Evolutionary conservation across 2,329 filamentous ascomycete species (phyloP).

Genomic region (Cladosporium cucumerinum): DNA sequence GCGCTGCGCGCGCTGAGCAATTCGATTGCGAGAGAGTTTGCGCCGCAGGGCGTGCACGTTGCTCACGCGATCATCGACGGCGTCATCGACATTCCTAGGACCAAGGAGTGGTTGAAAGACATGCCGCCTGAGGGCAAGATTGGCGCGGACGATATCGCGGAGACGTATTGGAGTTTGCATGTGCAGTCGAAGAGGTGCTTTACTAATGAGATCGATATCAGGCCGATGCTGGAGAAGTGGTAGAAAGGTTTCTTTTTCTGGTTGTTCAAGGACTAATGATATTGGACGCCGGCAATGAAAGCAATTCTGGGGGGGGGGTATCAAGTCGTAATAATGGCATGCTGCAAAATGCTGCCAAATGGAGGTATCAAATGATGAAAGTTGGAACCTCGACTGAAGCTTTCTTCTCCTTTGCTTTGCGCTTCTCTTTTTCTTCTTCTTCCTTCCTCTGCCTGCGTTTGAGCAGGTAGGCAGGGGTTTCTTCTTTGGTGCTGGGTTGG

Average conservation of each 20-base stretch:
- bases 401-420: slow-evolving; percentile 26
- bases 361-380: slow-evolving; percentile 39
- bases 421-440: slow-evolving; percentile 26
- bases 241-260: slow-evolving; percentile 34
- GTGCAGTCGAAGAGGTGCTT: slow-evolving; percentile 75
- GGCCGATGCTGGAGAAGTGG: slow-evolving; percentile 82
- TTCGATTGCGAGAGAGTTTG: slow-evolving; percentile 77
- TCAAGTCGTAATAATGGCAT: not conserved
- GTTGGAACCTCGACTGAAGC: slow-evolving; percentile 39
- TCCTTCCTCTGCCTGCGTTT: slow-evolving; percentile 31
- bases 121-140: slow-evolving; percentile 65
- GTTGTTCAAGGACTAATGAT: not conserved
- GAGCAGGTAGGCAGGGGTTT: slow-evolving; percentile 18
- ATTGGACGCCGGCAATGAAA: not conserved
- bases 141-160: slow-evolving; percentile 77
- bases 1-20: slow-evolving; percentile 71
- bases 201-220: slow-evolving; percentile 75
- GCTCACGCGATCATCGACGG: slow-evolving; percentile 81
- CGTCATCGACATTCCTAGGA: slow-evolving; percentile 74
- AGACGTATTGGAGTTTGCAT: slow-evolving; percentile 81
- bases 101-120: slow-evolving; percentile 57
- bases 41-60: slow-evolving; percentile 78
- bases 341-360: not conserved
- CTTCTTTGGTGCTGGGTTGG: slow-evolving; percentile 16
- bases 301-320: slow-evolving; percentile 1